Evolutionary conservation across 2,329 filamentous ascomycete species (phyloP), one percentile per base, ranked within the genome.

Genomic region (Fusarium buxicola): DNA sequence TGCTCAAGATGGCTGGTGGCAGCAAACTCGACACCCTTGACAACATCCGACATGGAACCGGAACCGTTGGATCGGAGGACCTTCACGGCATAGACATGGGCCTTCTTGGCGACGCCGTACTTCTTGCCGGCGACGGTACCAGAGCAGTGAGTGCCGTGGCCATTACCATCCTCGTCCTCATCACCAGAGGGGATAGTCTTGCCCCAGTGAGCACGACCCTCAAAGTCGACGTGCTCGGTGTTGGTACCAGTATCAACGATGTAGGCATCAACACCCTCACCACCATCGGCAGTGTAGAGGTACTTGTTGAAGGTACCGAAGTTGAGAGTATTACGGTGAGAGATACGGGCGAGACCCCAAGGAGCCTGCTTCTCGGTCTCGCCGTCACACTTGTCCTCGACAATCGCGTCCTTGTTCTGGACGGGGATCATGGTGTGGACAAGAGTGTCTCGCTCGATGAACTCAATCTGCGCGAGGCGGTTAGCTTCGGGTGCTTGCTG

Each of bases 51-150:
- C 96, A 99, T 99, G 77, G 92, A 94, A 73, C 95, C 95, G 45
- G 94, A 97, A 73, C 95, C 95, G 80, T 97, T 99, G 72, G 94
- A 97, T 77, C 91, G 89, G 71, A 99, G 91, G 35, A 99, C 95
- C 89, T 99, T 99, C 84, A 99, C 94, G 67, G 95, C 95, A 75
- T 96, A 94, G 78, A 99, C 84, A 72, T 92, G 89, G 75, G 96
- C 95, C 88, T 98, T 97, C 90, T 99, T 99, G 77, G 95, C 94
- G 66, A 99, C 95, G 87, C 95, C 95, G 76, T 97, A 99, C 85
- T 97, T 97, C 88, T 95, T 96, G 77, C 96, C 95, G 68, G 92
- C 95, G 73, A 99, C 90, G 63, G 96, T 99, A 72, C 95, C 95
- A 66, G 95, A 98, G 89, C 95, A 99, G 86, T 99, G 95, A 74